These are phyloP conservation scores for Penicillium sp. DNA, from an alignment of 2,329 filamentous ascomycete genomes.

Conservation along the genomic window DNA sequence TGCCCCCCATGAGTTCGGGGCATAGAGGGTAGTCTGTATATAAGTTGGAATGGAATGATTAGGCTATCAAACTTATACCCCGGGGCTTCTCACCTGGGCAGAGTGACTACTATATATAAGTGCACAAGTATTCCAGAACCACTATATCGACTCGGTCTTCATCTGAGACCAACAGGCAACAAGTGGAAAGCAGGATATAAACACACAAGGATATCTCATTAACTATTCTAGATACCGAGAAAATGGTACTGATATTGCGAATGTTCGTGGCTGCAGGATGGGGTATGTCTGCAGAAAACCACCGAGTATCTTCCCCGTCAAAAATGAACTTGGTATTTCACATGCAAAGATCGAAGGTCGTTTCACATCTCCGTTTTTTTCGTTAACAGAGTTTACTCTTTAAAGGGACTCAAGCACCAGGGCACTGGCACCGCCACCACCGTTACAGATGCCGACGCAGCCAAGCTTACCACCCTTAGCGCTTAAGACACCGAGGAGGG, in stretches of 20 bases:
- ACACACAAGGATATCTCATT: slow-evolving; percentile 11
- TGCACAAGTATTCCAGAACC: background rate
- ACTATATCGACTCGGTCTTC: background rate
- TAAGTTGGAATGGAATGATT: background rate
- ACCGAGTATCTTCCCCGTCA: slow-evolving; percentile 2
- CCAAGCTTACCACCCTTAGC: slow-evolving; percentile 94
- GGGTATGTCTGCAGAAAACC: slow-evolving; percentile 1
- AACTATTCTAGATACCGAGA: slow-evolving; percentile 2
- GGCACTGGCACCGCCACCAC: slow-evolving; percentile 90
- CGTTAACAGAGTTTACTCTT: slow-evolving; percentile 18
- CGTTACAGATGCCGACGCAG: slow-evolving; percentile 94
- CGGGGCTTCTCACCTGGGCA: background rate
- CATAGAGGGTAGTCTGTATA: slow-evolving; percentile 5
- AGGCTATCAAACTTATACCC: background rate
- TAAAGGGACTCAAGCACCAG: slow-evolving; percentile 73
- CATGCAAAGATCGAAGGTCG: slow-evolving; percentile 17
- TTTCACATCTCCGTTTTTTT: slow-evolving; percentile 23
- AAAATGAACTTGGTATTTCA: slow-evolving; percentile 7
- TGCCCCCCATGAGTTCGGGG: slow-evolving; percentile 10
- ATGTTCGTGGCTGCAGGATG: background rate
- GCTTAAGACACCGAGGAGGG: slow-evolving; percentile 80
- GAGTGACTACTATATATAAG: background rate
- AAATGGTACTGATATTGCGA: slow-evolving; percentile 1
- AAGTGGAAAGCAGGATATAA: background rate
- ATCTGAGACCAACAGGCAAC: background rate